These are phyloP conservation scores for Kodamaea laetipori DNA, from an alignment of 805 yeast species.

Conservation along the genomic window DNA sequence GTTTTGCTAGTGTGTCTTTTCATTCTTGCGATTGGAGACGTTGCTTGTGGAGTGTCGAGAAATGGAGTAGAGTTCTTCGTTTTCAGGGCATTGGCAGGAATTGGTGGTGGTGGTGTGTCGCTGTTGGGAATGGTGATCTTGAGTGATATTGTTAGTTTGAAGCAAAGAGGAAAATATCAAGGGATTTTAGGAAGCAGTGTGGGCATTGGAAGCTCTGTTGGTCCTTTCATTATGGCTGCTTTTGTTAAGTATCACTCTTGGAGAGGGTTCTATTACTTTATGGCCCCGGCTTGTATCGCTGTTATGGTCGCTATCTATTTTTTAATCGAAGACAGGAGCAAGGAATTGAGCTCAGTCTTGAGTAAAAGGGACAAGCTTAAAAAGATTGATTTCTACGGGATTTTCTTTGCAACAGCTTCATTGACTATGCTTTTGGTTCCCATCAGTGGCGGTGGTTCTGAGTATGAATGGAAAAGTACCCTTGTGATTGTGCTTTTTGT, in stretches of 20 bases:
- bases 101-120: constrained; percentile 56
- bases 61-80: constrained; percentile 51
- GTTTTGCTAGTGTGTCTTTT: constrained; percentile 42
- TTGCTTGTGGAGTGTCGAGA: constrained; percentile 54
- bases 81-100: constrained; percentile 56
- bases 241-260: constrained; percentile 48
- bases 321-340: constrained; percentile 39
- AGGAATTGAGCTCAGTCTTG: constrained; percentile 28
- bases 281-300: constrained; percentile 44
- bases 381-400: constrained; percentile 57
- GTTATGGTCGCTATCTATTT: constrained; percentile 33
- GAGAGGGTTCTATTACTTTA: constrained; percentile 55
- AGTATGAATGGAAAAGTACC: constrained; percentile 54
- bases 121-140: constrained; percentile 54
- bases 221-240: constrained; percentile 58
- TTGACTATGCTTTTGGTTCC: constrained; percentile 56
- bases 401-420: constrained; percentile 49
- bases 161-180: constrained; percentile 58
- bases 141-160: constrained; percentile 55
- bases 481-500: constrained; percentile 37
- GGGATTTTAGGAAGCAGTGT: constrained; percentile 55
- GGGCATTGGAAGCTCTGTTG: constrained; percentile 55
- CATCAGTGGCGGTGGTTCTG: constrained; percentile 61
- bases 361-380: constrained; percentile 37
- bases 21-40: constrained; percentile 45